These are phyloP conservation scores for Aegilops umbellulata DNA, from an alignment of 176 grass and related monocot species.

Conservation along the genomic window DNA sequence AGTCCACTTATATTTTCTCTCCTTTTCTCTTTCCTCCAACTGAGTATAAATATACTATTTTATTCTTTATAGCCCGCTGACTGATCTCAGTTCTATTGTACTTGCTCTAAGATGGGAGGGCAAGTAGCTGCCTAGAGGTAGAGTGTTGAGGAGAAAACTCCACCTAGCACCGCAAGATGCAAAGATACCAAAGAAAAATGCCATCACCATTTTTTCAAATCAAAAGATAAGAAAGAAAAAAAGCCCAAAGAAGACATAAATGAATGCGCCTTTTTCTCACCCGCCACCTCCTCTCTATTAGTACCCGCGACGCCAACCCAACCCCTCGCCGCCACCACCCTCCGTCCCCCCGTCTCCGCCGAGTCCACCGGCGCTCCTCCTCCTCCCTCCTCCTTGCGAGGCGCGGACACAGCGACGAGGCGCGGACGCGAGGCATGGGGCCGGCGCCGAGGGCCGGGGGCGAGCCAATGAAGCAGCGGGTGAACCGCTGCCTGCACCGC, in stretches of 20 bases:
- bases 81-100: too few species aligned
- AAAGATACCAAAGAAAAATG: background rate
- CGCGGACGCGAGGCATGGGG: constrained; percentile 30
- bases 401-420: too few species aligned
- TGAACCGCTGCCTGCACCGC: constrained; percentile 81
- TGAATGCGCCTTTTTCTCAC: constrained; percentile 31
- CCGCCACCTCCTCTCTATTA: constrained; percentile 44
- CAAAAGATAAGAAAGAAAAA: background rate
- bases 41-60: too few species aligned
- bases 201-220: constrained; percentile 14
- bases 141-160: too few species aligned
- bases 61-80: too few species aligned
- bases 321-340: background rate
- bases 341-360: background rate
- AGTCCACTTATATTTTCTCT: too few species aligned
- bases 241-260: constrained; percentile 4
- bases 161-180: too few species aligned
- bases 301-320: constrained; percentile 34
- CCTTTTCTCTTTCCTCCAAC: too few species aligned
- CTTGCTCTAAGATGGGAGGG: too few species aligned
- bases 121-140: too few species aligned
- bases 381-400: background rate
- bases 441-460: constrained; percentile 26
- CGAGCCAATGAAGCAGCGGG: constrained; percentile 73
- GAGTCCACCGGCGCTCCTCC: background rate